Evolutionary conservation across 176 grass and related monocot species (phyloP), one percentile per base, ranked within the genome.

Genomic region (Ampelocalamus luodianensis): DNA sequence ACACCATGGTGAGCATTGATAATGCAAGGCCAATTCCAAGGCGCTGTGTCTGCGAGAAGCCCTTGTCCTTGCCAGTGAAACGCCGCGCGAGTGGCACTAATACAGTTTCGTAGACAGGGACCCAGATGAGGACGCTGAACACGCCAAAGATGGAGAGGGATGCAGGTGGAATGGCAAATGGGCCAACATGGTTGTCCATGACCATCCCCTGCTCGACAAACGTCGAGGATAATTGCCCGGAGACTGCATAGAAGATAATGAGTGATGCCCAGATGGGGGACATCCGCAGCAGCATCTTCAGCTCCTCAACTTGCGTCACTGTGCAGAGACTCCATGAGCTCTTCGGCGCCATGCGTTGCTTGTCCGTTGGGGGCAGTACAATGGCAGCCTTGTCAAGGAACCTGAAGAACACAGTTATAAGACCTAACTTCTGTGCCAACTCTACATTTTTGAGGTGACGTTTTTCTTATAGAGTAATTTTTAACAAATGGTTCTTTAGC

Each of bases 331-430:
- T 80, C 83, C 83, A 81, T 15, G 76, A 78, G 36, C 78, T 72
- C 38, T n/a, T 32, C 4, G 74, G 16, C 7, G 59, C 22, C 29
- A 13, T 9, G 46, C 42, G 10, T 83, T 48, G 8, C n/a, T 78
- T 44, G 76, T 32, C 54, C 5, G 15, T 4, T 13, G 59, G 15
- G 6, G 68, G 0, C 11, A 3, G 29, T 8, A 81, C 61, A 9
- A 85, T 80, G 11, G 88, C 83, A 37, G 88, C 88, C 70, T 82
- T 90, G 55, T 90, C 83, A 17, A 90, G 46, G 51, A 90, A 85
- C 26, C 87, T 89, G 43, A 14, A 56, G 18, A 22, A n/a, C 54
- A 56, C 3, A n/a, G 54, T 56, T 8, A n/a, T 56, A 56, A 8
- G 54, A 56, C 20, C 7, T 56, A 56, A 56, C 20, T 56, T 56